These are phyloP conservation scores for Trichoderma erinaceum DNA, from an alignment of 495 filamentous ascomycete species.

Conservation along the genomic window DNA sequence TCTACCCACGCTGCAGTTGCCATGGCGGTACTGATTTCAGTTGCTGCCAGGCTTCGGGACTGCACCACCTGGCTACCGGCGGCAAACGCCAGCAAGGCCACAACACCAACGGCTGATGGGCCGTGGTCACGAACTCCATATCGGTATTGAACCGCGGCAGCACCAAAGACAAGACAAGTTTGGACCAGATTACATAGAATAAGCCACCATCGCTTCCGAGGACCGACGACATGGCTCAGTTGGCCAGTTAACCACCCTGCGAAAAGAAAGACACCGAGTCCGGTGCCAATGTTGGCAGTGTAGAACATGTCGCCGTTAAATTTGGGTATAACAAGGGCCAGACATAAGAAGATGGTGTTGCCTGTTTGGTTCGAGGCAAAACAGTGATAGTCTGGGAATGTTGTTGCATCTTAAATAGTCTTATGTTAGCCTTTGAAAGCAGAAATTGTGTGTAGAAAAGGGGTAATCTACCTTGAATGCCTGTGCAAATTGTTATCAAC, in stretches of 20 bases:
- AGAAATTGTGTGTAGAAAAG: not conserved
- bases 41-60: constrained; percentile 47
- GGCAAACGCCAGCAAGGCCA: constrained; percentile 49
- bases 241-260: constrained; percentile 51
- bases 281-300: constrained; percentile 47
- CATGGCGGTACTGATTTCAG: constrained; percentile 63
- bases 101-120: constrained; percentile 33
- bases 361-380: constrained; percentile 63
- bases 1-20: constrained; percentile 60
- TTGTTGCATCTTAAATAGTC: constrained; percentile 50
- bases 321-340: constrained; percentile 47
- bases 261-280: constrained; percentile 49
- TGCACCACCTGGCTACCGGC: constrained; percentile 56
- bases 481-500: constrained; percentile 39
- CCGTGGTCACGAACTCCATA: constrained; percentile 30
- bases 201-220: constrained; percentile 46
- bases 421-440: constrained; percentile 26
- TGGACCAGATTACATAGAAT: constrained; percentile 47
- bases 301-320: constrained; percentile 42
- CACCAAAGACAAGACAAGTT: constrained; percentile 47
- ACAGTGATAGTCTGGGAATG: constrained; percentile 57
- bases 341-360: constrained; percentile 53
- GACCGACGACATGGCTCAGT: constrained; percentile 46
- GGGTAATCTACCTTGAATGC: constrained; percentile 27
- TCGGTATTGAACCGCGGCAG: constrained; percentile 42